Evolutionary conservation across 2,329 filamentous ascomycete species (phyloP).

Genomic region (Colletotrichum falcatum): DNA sequence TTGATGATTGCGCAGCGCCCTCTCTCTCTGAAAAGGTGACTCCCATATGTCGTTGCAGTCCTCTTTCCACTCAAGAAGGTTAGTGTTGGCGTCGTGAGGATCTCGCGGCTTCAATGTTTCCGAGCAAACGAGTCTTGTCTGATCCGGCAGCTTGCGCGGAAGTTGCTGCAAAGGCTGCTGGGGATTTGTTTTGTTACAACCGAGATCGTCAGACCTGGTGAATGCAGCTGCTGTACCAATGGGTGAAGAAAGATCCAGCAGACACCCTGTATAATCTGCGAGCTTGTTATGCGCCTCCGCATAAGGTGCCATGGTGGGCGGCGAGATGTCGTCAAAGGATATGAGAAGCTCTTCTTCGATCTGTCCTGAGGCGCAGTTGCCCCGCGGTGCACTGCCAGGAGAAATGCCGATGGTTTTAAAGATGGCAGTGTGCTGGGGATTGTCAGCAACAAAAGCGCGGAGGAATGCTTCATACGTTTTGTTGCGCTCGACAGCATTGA

Average conservation of each 20-base stretch:
- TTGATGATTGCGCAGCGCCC: slow-evolving; percentile 26
- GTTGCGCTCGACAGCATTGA: slow-evolving; percentile 21
- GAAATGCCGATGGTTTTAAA: slow-evolving; percentile 17
- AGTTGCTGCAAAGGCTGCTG: neutral
- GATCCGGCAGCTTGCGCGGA: neutral
- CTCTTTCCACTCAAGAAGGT: neutral
- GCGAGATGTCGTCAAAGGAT: neutral
- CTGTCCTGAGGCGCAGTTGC: neutral
- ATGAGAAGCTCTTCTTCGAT: slow-evolving; percentile 4
- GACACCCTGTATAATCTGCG: neutral
- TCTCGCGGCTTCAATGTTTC: neutral
- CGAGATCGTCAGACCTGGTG: neutral
- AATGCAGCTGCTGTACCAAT: neutral
- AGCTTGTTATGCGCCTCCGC: no score
- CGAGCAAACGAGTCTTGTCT: neutral
- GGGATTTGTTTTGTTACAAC: neutral
- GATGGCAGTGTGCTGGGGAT: slow-evolving; percentile 13
- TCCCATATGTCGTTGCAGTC: slow-evolving; percentile 19
- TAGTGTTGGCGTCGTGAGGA: no score
- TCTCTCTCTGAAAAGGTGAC: slow-evolving; percentile 11
- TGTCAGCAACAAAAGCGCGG: slow-evolving; percentile 6
- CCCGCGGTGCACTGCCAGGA: neutral
- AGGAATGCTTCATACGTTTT: slow-evolving; percentile 27
- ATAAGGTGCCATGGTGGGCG: no score
- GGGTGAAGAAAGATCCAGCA: neutral